Percentiles rank a stretch among this genome's conserved stretches.
phyloP scores from a whole-genome alignment of 1,139 yeast species.

The Hansenula sp. region DNA sequence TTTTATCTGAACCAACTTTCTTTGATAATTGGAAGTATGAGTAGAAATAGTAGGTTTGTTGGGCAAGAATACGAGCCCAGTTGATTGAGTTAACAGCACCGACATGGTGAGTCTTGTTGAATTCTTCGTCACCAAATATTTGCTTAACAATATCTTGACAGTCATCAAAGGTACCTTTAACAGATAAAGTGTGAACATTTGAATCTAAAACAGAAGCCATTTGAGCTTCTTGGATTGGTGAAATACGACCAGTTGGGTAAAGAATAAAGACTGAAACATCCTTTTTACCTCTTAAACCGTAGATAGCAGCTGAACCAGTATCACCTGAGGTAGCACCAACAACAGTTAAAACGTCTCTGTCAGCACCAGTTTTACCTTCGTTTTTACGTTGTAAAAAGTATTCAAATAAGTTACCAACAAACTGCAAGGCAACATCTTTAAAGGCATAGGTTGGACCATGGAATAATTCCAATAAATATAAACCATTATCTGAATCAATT shows the following conservation, averaged over 20 bases:
- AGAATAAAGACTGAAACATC: constrained; percentile 94
- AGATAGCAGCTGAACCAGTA: constrained; percentile 98
- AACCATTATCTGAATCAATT: constrained; percentile 43
- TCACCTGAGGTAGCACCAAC: constrained; percentile 99
- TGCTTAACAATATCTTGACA: constrained; percentile 96
- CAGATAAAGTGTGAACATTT: constrained; percentile 92
- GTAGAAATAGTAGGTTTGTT: constrained; percentile 92
- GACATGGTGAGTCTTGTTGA: constrained; percentile 84
- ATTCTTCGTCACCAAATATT: constrained; percentile 83
- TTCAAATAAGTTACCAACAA: constrained; percentile 94
- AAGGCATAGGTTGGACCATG: constrained; percentile 99
- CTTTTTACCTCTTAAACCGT: constrained; percentile 93
- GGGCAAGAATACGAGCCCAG: constrained; percentile 98
- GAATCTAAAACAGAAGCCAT: constrained; percentile 96
- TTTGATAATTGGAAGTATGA: constrained; percentile 75
- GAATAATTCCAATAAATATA: constrained; percentile 84
- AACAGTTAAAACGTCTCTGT: constrained; percentile 82
- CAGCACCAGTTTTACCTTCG: constrained; percentile 50
- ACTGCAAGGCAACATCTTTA: constrained; percentile 97
- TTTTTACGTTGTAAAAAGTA: constrained; percentile 81
- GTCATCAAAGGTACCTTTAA: constrained; percentile 95
- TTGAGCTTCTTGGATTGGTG: constrained; percentile 97
- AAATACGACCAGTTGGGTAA: constrained; percentile 95
- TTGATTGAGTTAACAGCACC: constrained; percentile 98
- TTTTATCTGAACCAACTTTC: constrained; percentile 35